phyloP scores from a whole-genome alignment of 2,329 filamentous ascomycete genomes.

The Aspergillus sp. region DNA sequence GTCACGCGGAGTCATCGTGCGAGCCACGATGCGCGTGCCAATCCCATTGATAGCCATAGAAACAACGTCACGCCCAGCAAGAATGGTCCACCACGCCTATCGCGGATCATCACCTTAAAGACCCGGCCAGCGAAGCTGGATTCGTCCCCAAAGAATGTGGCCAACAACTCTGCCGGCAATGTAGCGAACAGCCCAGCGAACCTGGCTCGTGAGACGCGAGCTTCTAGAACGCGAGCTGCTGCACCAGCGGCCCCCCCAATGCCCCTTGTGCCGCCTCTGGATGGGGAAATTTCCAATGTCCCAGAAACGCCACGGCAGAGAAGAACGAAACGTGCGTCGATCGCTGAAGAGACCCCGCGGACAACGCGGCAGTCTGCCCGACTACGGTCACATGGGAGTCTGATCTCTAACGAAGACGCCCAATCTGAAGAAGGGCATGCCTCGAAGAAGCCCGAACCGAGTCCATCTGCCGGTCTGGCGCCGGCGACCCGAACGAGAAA shows the following conservation, averaged over 20 bases:
- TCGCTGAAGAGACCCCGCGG: slow-evolving; percentile 31
- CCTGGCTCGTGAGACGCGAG: slow-evolving; percentile 22
- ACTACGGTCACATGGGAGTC: slow-evolving; percentile 24
- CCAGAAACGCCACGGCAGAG: slow-evolving; percentile 33
- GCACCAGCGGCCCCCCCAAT: neutral
- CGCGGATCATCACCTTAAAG: slow-evolving; percentile 23
- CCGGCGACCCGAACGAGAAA: slow-evolving; percentile 16
- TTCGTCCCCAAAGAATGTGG: slow-evolving; percentile 9
- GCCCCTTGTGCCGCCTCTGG: slow-evolving; percentile 6
- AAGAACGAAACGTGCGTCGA: slow-evolving; percentile 29
- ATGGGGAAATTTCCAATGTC: slow-evolving; percentile 15
- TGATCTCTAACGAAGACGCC: slow-evolving; percentile 18
- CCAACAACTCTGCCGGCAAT: slow-evolving; percentile 8
- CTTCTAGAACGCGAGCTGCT: slow-evolving; percentile 20
- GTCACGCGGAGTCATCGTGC: slow-evolving; percentile 24
- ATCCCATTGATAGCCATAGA: slow-evolving; percentile 17
- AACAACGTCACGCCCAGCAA: slow-evolving; percentile 10
- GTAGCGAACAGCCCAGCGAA: slow-evolving; percentile 7
- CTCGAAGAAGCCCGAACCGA: slow-evolving; percentile 15
- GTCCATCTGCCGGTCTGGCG: slow-evolving; percentile 13
- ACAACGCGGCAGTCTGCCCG: slow-evolving; percentile 37
- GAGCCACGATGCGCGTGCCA: slow-evolving; percentile 21
- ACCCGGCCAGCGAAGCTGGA: slow-evolving; percentile 16
- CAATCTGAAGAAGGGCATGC: slow-evolving; percentile 7
- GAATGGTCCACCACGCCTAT: slow-evolving; percentile 15